Base-by-base conservation (phyloP, 2,329 filamentous ascomycete genomes). In the Cladosporium sp. region DNA sequence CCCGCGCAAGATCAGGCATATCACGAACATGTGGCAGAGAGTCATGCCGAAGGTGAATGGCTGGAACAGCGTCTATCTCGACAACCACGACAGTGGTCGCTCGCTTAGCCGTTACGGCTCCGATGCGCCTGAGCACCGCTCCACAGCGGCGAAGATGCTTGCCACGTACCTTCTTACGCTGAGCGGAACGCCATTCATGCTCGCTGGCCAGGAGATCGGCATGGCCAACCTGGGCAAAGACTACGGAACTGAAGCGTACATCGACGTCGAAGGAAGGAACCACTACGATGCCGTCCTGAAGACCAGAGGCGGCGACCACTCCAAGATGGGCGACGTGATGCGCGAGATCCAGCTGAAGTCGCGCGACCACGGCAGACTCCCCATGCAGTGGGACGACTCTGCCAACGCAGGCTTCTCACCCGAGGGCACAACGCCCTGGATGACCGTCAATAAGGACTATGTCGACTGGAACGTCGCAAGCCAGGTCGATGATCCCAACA, bases 291-390 rank as follows among this genome's bases (percentile, higher is more conserved):
- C 75, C 10, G 72, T 74, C 0, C 56, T 69, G 1, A 63, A 66
- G n/a, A 70, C 59, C 7, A 59, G 61, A 11, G 54, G 62, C 19
- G 59, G 74, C 1, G 72, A 75, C 49, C 56, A 55, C 8, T 49
- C 54, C 3, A 51, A 54, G 33, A 54, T 57, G 53, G 43, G 40
- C n/a, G 53, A 56, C 35, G 57, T 57, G 14, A 52, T 55, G 50
- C 46, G 34, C 4, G 57, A 49, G 9, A 22, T 82, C 59, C 77
- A 78, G 58, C 72, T 73, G 57, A 81, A 80, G 63, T 80, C 77
- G 4, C 64, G 85, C 28, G 85, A 89, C 67, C 86, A 89, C 66
- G 81, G 79, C 7, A 75, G 85, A 49, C 81, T 82, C 1, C 85
- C 85, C 0, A 83, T 89, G 66, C 84, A 86, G 63, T 89, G 85